Conservation (phyloP, 768 basidiomycete species). For the Lepiota brunneoincarnata region DNA sequence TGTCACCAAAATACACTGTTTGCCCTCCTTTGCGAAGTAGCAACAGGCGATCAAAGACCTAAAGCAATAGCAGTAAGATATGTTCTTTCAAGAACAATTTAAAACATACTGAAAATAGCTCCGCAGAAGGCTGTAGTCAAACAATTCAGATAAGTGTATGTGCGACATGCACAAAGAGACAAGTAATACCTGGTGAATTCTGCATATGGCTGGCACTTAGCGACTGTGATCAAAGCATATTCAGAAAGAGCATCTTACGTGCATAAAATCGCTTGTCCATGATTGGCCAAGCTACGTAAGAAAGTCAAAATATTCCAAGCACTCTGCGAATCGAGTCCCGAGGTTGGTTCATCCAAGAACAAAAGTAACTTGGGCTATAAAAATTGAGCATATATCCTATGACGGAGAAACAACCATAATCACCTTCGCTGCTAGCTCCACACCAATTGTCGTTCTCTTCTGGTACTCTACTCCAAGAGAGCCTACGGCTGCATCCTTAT, state of each 20-base stretch:
- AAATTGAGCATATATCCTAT: constrained; percentile 4
- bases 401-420: neutral
- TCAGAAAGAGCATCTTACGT: constrained; percentile 45
- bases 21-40: constrained; percentile 76
- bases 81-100: too few relatives aligned
- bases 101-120: too few relatives aligned
- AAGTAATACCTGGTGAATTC: constrained; percentile 65
- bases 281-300: constrained; percentile 70
- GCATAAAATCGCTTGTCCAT: constrained; percentile 88
- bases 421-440: constrained; percentile 86
- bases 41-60: constrained; percentile 74
- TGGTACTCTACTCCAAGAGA: constrained; percentile 68
- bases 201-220: constrained; percentile 13
- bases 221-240: neutral
- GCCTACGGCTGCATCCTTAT: constrained; percentile 63
- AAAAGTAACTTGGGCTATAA: constrained; percentile 71
- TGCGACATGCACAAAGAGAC: constrained; percentile 58
- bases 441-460: constrained; percentile 85
- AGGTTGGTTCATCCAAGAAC: constrained; percentile 90
- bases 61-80: too few relatives aligned
- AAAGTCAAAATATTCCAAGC: constrained; percentile 84
- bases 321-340: constrained; percentile 84
- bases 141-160: neutral
- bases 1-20: constrained; percentile 70
- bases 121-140: constrained; percentile 1